phyloP scores from a whole-genome alignment of 1,284 basidiomycete genomes.

The Takashimella tepidaria region DNA sequence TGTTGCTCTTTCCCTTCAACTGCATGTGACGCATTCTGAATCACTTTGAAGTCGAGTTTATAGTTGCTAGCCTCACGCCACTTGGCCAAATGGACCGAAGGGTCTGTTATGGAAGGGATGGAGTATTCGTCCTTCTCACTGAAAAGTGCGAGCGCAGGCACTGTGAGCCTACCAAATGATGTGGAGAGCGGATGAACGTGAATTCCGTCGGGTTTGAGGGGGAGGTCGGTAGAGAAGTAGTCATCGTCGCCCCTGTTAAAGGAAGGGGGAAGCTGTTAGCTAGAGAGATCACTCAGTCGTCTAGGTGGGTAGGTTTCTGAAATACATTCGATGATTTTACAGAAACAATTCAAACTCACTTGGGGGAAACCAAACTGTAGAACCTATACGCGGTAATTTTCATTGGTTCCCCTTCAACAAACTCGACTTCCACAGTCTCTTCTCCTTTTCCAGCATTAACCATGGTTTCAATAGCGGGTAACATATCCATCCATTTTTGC shows the following conservation, averaged over 20 bases:
- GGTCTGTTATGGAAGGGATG: constrained; percentile 4
- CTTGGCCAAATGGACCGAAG: constrained; percentile 14
- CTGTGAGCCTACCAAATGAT: constrained; percentile 39
- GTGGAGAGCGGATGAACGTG: constrained; percentile 37
- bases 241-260: constrained; percentile 47
- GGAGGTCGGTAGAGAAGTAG: constrained; percentile 46
- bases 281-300: no score
- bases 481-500: constrained; percentile 13
- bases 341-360: constrained; percentile 23
- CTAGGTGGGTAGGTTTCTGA: no score
- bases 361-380: constrained; percentile 29
- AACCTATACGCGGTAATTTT: constrained; percentile 38
- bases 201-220: constrained; percentile 14
- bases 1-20: constrained; percentile 6
- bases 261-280: no score
- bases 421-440: constrained; percentile 23
- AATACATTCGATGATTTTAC: no score
- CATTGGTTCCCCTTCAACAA: constrained; percentile 23
- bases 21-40: constrained; percentile 34
- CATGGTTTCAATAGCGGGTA: constrained; percentile 25
- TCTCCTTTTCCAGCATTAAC: constrained; percentile 30
- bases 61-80: constrained; percentile 31
- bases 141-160: constrained; percentile 38
- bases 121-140: constrained; percentile 40
- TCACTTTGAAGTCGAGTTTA: constrained; percentile 19